A percentile compares a stretch with the other conserved stretches of the same genome.
Conservation (phyloP, 2,329 filamentous ascomycete species). For the Nigrospora sphaerica region DNA sequence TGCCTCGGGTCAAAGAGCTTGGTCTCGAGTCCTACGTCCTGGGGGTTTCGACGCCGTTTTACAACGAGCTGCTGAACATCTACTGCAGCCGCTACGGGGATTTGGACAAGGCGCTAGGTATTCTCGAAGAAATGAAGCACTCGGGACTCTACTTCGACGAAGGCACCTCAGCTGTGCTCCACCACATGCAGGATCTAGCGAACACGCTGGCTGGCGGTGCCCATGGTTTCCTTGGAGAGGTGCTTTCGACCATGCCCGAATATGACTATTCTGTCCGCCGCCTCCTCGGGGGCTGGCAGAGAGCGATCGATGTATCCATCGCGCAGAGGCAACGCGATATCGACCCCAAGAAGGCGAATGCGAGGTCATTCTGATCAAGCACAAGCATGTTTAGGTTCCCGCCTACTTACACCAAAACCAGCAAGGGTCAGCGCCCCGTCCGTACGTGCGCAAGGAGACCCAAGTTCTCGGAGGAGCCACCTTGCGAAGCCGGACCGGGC, state of each 20-base stretch:
- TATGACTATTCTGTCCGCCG: slow-evolving; percentile 21
- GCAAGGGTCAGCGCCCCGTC: too few species aligned
- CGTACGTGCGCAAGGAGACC: too few species aligned
- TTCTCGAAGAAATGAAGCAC: slow-evolving; percentile 60
- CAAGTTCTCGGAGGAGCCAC: too few species aligned
- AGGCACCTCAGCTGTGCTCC: slow-evolving; percentile 32
- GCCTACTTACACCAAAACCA: too few species aligned
- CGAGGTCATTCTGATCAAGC: too few species aligned
- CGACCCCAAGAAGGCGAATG: neutral
- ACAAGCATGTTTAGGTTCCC: too few species aligned
- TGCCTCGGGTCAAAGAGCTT: slow-evolving; percentile 61
- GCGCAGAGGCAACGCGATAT: slow-evolving; percentile 13
- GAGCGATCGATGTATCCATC: slow-evolving; percentile 17
- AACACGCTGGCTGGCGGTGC: slow-evolving; percentile 5
- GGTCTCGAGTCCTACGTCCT: slow-evolving; percentile 66
- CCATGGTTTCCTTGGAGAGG: slow-evolving; percentile 19
- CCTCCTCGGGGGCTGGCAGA: slow-evolving; percentile 22
- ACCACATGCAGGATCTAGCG: slow-evolving; percentile 20
- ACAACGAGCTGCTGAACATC: slow-evolving; percentile 57
- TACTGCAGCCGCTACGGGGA: slow-evolving; percentile 57
- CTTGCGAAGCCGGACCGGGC: too few species aligned
- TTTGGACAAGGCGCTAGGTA: slow-evolving; percentile 41
- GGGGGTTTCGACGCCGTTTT: slow-evolving; percentile 62
- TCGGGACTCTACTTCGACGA: slow-evolving; percentile 52
- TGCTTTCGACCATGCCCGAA: slow-evolving; percentile 28